Evolutionary conservation across 169 alveolate species (phyloP), one percentile per base, ranked within the genome.

Genomic region (Plasmodium vivax): DNA sequence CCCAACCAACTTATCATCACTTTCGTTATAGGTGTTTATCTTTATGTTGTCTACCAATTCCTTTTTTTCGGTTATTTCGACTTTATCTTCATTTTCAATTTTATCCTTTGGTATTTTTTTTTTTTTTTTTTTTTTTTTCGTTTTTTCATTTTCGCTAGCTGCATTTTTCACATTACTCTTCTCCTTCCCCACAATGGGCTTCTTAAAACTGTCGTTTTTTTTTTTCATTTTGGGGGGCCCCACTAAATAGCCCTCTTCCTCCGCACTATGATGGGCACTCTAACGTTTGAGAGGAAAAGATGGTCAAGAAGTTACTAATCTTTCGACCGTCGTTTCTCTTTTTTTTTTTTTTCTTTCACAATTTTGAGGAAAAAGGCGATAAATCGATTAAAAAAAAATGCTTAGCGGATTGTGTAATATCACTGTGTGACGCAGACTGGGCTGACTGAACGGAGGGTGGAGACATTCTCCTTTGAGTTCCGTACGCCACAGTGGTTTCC

Each of bases 81-180:
- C 92, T 36, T 96, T 95, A 41, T 93, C 96, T 90, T 96, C 96
- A 73, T 96, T 96, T 51, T 92, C 93, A 68, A 95, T 93, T 23
- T 95, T 95, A 47, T 92, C 95, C 27, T 92, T 92, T 73, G 95
- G 58, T 36, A 93, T 43, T 47, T 95, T 95, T 94, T 72, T 51
- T 71, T 68, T 68, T 82, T 68, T 79, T 47, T 30, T 4, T 81
- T 82, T 87, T 88, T 54, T 84, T 80, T 87, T 87, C 32, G 75
- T 75, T 9, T 80, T 43, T 27, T 90, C 45, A 45, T 90, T 90
- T 77, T 72, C 73, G 51, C 16, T 80, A 41, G 36, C n/a, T 83
- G 38, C 75, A 6, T 72, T 58, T 38, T 71, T 43, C 75, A 75
- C 41, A 34, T 74, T 74, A 74, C 58, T 23, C 43, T 32, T 74